These are phyloP conservation scores for Paradendryphiella salina DNA, from an alignment of 2,329 filamentous ascomycete genomes.

Conservation along the genomic window DNA sequence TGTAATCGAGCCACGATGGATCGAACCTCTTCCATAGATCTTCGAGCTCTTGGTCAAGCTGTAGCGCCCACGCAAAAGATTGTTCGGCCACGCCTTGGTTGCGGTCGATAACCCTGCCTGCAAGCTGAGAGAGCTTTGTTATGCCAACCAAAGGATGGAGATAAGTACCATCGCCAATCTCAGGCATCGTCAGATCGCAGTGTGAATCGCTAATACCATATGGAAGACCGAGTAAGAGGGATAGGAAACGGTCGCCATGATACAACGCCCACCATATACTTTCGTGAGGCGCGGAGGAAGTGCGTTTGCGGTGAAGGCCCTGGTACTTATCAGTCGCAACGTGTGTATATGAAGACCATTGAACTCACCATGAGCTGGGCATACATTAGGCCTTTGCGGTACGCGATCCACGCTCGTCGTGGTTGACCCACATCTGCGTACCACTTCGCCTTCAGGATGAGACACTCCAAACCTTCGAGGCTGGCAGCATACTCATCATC, in stretches of 20 bases:
- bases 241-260: constrained; percentile 55
- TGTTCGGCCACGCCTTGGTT: constrained; percentile 45
- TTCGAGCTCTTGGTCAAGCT: constrained; percentile 51
- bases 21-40: constrained; percentile 45
- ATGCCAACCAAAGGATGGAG: constrained; percentile 41
- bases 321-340: constrained; percentile 23
- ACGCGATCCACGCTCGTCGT: constrained; percentile 58
- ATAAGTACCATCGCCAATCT: constrained; percentile 30
- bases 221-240: constrained; percentile 59
- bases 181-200: constrained; percentile 41
- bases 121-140: constrained; percentile 45
- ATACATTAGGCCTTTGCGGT: constrained; percentile 57
- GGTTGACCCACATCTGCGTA: constrained; percentile 61
- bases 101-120: constrained; percentile 51
- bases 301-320: constrained; percentile 47
- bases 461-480: constrained; percentile 58
- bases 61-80: constrained; percentile 46
- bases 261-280: constrained; percentile 49
- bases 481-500: constrained; percentile 57
- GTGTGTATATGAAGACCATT: neutral
- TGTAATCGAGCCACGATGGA: constrained; percentile 46
- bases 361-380: constrained; percentile 56
- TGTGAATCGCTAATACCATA: constrained; percentile 49
- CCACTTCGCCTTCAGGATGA: constrained; percentile 56
- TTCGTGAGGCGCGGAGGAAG: constrained; percentile 39